Evolutionary conservation across 495 filamentous ascomycete species (phyloP), one percentile per base, ranked within the genome.

Genomic region (Venustampulla echinocandica): DNA sequence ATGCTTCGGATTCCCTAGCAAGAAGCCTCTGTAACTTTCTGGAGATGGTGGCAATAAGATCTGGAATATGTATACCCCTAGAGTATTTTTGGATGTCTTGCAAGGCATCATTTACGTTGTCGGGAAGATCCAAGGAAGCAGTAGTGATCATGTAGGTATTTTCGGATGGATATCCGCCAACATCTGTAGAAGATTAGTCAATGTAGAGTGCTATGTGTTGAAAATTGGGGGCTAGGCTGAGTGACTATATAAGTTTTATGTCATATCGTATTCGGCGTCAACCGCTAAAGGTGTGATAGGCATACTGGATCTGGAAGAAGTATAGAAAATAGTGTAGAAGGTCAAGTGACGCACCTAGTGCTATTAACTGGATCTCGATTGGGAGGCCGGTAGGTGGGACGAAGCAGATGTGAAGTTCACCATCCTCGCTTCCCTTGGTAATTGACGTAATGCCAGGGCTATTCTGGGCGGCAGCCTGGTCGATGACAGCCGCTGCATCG

Each of bases 111-210:
- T 56, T 40, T 13, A 58, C 48, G 10, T 46, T 52, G 9, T 52
- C 43, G 7, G 57, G 45, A 21, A 50, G n/a, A 23, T 69, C 44
- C 13, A 69, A 58, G 28, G 64, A 45, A 10, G 56, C 58, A 34
- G 69, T 68, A 34, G 62, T 67, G n/a, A 61, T 34, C 43, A 63
- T 50, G 45, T 53, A 59, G 25, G 27, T 56, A 60, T 66, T 55
- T 2, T 61, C 49, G 13, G 10, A 18, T 0, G 63, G 63, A 45
- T 67, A 67, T 0, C 44, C 32, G 44, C 39, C 42, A 2, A 60
- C 30, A 47, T 67, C 64, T 67, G 30, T 20, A 20, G 38, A 24
- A 18, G 25, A 57, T 66, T 56, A 61, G 63, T 38, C 57, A 59
- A 54, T 55, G 58, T 39, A 55, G 54, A 0, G 60, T n/a, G n/a